These are phyloP conservation scores for Malus hybrid DNA, from an alignment of 331 rosid species.

Conservation along the genomic window DNA sequence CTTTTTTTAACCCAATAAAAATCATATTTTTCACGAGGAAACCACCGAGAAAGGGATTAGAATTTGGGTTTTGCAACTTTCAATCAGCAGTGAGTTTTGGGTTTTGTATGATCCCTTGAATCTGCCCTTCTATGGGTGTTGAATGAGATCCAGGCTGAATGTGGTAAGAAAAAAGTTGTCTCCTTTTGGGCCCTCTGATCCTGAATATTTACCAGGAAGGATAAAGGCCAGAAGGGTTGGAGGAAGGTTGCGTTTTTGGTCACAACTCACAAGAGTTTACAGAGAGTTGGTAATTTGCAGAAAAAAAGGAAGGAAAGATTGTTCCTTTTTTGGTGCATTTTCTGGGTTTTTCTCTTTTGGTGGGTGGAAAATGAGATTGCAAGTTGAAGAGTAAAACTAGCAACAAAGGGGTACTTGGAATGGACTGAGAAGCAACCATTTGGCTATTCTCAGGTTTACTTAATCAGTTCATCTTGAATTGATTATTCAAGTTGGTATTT, in stretches of 20 bases:
- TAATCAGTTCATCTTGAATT: background rate
- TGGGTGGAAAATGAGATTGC: constrained; percentile 1
- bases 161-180: background rate
- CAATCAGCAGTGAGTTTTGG: background rate
- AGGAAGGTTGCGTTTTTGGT: constrained; percentile 6
- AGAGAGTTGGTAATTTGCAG: background rate
- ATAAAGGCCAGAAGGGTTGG: constrained; percentile 12
- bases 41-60: background rate
- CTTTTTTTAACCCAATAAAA: background rate
- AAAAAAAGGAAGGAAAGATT: background rate
- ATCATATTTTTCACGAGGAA: background rate
- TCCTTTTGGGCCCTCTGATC: background rate
- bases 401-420: background rate
- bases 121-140: background rate
- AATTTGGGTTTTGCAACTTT: background rate
- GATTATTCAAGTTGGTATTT: constrained; percentile 10
- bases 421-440: too few relatives aligned
- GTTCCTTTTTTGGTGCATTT: background rate
- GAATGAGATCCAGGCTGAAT: constrained; percentile 8
- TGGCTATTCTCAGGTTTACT: background rate
- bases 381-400: background rate
- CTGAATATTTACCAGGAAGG: constrained; percentile 19
- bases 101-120: background rate
- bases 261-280: background rate
- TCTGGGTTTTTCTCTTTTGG: background rate